Percentiles rank a stretch among this genome's conserved stretches.
Evolutionary conservation across 768 basidiomycete genomes (phyloP).

Genomic region (Rhizopogon vulgaris): DNA sequence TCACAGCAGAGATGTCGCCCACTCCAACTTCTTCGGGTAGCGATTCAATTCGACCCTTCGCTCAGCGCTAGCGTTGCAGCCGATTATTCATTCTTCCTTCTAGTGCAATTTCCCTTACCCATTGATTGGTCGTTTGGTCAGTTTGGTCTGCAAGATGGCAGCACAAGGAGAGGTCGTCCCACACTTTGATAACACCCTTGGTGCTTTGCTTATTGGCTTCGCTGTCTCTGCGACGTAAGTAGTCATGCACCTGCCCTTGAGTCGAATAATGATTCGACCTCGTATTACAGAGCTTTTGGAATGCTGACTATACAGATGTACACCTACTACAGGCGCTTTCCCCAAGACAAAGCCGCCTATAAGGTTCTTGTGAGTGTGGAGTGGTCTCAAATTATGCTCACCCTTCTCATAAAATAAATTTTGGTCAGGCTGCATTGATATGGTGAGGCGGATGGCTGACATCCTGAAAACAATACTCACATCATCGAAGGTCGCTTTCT

Average conservation of each 20-base stretch:
- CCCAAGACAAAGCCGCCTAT: constrained; percentile 43
- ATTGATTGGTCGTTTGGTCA: background rate
- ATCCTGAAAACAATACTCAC: background rate
- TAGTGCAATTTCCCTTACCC: background rate
- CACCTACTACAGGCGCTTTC: constrained; percentile 50
- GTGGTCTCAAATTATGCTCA: background rate
- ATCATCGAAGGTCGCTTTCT: constrained; percentile 25
- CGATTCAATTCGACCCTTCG: constrained; percentile 1
- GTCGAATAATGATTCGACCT: constrained; percentile 7
- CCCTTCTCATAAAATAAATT: background rate
- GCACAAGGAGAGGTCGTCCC: background rate
- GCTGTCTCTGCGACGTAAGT: constrained; percentile 37
- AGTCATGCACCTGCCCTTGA: background rate
- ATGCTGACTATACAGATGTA: constrained; percentile 48
- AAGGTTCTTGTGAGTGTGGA: constrained; percentile 43
- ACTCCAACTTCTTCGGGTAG: constrained; percentile 7
- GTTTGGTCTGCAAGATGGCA: constrained; percentile 11
- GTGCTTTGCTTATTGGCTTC: constrained; percentile 57
- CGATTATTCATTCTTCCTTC: background rate
- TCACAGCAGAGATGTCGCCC: background rate
- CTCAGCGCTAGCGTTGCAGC: constrained; percentile 2
- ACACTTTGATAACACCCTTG: constrained; percentile 44
- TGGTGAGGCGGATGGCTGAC: constrained; percentile 19
- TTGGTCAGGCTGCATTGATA: constrained; percentile 24
- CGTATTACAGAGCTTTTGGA: constrained; percentile 41